These are phyloP conservation scores for Laguncularia racemosa DNA, from an alignment of 345 rosid species.

Conservation along the genomic window DNA sequence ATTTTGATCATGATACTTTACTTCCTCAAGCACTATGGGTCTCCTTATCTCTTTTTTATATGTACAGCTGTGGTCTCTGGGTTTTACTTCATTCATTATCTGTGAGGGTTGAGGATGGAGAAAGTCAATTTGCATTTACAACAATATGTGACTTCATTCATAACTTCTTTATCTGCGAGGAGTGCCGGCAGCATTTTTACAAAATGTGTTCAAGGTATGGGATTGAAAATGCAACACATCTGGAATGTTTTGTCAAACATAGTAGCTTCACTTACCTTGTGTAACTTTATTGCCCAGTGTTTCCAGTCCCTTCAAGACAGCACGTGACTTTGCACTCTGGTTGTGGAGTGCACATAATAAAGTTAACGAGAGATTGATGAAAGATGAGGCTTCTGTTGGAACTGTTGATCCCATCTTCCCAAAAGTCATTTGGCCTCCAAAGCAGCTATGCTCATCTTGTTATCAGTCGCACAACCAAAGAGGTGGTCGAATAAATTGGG, in stretches of 20 bases:
- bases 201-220: conserved; percentile 85
- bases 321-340: conserved; percentile 83
- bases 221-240: not conserved
- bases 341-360: conserved; percentile 86
- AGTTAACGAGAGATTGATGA: conserved; percentile 75
- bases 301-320: conserved; percentile 49
- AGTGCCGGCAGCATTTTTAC: conserved; percentile 89
- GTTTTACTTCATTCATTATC: conserved; percentile 90
- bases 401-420: conserved; percentile 91
- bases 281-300: conserved; percentile 38
- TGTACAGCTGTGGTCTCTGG: conserved; percentile 94
- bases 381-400: conserved; percentile 68
- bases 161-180: conserved; percentile 89
- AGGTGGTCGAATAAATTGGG: conserved; percentile 45
- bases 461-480: conserved; percentile 25
- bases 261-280: not conserved
- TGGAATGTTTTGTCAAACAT: conserved; percentile 10
- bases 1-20: too few species aligned
- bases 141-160: conserved; percentile 79
- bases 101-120: conserved; percentile 77
- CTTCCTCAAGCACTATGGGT: too few species aligned
- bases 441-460: conserved; percentile 79
- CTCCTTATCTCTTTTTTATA: not conserved
- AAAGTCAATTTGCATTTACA: conserved; percentile 78
- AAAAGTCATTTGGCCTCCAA: conserved; percentile 87